A percentile compares a stretch with the other conserved stretches of the same genome.
Conservation (phyloP, 805 yeast species). For the Lachancea thermotolerans region DNA sequence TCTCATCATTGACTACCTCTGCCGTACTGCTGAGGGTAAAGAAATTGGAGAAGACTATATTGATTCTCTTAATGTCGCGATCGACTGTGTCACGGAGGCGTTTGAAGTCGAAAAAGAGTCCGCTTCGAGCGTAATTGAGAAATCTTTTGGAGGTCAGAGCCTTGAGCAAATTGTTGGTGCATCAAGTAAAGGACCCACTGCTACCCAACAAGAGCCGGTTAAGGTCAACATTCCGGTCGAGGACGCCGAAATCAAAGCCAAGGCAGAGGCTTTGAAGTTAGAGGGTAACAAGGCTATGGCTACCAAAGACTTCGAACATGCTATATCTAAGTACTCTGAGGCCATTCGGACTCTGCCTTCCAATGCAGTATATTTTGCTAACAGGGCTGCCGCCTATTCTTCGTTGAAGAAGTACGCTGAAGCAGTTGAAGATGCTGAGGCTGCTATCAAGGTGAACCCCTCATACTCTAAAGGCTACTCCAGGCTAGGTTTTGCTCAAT, state of each 20-base stretch:
- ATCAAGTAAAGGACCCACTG: slow-evolving; percentile 17
- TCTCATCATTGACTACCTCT: slow-evolving; percentile 67
- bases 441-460: slow-evolving; percentile 74
- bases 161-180: slow-evolving; percentile 40
- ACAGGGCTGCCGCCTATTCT: slow-evolving; percentile 95
- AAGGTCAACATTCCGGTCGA: slow-evolving; percentile 38
- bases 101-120: slow-evolving; percentile 57
- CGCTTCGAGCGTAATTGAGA: slow-evolving; percentile 28
- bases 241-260: slow-evolving; percentile 49
- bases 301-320: slow-evolving; percentile 56
- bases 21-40: slow-evolving; percentile 50
- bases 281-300: slow-evolving; percentile 93
- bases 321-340: slow-evolving; percentile 70
- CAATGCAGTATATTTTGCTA: slow-evolving; percentile 81
- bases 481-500: slow-evolving; percentile 88
- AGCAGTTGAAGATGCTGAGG: slow-evolving; percentile 79
- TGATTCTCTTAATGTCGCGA: slow-evolving; percentile 89
- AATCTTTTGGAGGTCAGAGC: slow-evolving; percentile 42
- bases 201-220: slow-evolving; percentile 21
- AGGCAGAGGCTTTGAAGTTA: slow-evolving; percentile 78
- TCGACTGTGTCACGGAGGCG: slow-evolving; percentile 86
- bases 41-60: slow-evolving; percentile 68
- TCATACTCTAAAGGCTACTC: slow-evolving; percentile 88
- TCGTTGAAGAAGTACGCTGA: slow-evolving; percentile 64
- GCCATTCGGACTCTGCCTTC: slow-evolving; percentile 66